phyloP scores from a whole-genome alignment of 345 rosid species.

The Rhodamnia argentea region DNA sequence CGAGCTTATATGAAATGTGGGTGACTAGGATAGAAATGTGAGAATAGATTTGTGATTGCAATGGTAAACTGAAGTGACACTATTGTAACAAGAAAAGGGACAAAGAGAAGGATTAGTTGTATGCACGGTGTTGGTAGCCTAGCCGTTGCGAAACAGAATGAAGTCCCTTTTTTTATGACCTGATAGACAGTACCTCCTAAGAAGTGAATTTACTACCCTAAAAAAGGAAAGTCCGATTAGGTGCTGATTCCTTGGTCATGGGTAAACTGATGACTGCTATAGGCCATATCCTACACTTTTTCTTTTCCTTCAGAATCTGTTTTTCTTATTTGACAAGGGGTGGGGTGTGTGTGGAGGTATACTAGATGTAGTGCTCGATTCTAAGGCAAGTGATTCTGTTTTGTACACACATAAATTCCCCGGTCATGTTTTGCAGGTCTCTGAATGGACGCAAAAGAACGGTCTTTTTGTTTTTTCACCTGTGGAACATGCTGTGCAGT shows the following conservation, averaged over 20 bases:
- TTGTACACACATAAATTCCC: background rate
- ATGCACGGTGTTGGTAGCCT: background rate
- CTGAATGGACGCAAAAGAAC: slow-evolving; percentile 65
- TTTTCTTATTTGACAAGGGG: background rate
- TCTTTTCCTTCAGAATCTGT: background rate
- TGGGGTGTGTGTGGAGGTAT: background rate
- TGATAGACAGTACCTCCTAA: background rate
- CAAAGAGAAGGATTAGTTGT: background rate
- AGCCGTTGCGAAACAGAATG: background rate
- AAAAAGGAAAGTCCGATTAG: background rate
- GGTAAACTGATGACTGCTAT: background rate
- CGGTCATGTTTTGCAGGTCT: slow-evolving; percentile 37
- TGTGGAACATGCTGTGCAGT: slow-evolving; percentile 68
- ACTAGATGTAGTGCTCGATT: background rate
- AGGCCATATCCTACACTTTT: background rate
- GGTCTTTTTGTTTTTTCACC: slow-evolving; percentile 52
- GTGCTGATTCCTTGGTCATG: background rate
- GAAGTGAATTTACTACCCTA: background rate
- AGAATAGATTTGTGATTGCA: background rate
- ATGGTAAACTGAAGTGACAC: background rate
- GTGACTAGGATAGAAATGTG: background rate
- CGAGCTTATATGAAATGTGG: background rate
- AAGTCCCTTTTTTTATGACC: background rate
- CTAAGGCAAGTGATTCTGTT: background rate
- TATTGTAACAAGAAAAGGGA: background rate